phyloP scores from a whole-genome alignment of 2,329 filamentous ascomycete species.

The Colletotrichum viniferum region DNA sequence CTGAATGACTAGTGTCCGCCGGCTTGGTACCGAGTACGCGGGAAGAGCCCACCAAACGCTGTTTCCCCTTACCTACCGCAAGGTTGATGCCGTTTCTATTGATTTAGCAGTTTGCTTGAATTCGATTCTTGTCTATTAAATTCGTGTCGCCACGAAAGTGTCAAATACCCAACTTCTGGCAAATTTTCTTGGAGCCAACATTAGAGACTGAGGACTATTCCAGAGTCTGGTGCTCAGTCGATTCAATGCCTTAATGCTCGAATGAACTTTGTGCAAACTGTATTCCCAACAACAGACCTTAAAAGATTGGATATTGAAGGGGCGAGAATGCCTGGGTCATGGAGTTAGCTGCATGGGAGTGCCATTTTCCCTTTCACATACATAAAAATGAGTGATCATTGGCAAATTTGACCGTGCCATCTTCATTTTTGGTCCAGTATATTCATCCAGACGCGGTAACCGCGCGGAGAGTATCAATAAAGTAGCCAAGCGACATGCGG shows the following conservation, averaged over 20 bases:
- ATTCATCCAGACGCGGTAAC: neutral
- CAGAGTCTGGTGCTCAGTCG: rapidly evolving
- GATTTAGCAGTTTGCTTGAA: neutral
- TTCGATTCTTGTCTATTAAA: neutral
- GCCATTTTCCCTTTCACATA: neutral
- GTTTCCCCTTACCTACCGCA: neutral
- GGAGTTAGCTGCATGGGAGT: rapidly evolving
- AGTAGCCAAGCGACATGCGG: neutral
- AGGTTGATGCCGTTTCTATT: neutral
- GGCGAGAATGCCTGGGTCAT: too few species aligned
- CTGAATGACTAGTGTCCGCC: neutral
- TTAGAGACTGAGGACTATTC: neutral
- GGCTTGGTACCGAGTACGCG: neutral
- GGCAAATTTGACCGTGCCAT: neutral
- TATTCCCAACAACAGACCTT: neutral
- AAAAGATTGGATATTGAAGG: rapidly evolving
- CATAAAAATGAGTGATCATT: neutral
- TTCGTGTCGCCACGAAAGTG: rapidly evolving
- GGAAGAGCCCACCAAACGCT: neutral
- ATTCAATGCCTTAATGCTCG: neutral
- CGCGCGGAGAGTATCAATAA: neutral
- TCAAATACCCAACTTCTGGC: neutral
- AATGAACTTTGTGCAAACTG: rapidly evolving
- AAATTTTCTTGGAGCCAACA: neutral
- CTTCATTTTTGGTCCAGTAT: neutral